phyloP scores from a whole-genome alignment of 306 rosid genomes.

The Trifolium dubium region DNA sequence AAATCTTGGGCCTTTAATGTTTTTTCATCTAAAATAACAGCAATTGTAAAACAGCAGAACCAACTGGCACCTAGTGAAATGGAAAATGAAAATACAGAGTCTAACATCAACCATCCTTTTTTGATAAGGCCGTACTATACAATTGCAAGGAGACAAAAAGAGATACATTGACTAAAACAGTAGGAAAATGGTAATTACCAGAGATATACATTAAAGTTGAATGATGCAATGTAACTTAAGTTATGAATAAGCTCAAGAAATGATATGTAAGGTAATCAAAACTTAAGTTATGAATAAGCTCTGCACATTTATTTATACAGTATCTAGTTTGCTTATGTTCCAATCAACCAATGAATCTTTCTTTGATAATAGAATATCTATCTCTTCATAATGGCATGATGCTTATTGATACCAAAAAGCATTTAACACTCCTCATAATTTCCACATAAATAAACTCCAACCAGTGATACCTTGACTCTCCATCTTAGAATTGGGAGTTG shows the following conservation, averaged over 20 bases:
- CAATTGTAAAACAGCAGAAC: slow-evolving; percentile 3
- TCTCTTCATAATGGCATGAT: slow-evolving; percentile 3
- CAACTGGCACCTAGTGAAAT: not conserved
- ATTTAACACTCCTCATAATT: slow-evolving; percentile 7
- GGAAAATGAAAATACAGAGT: slow-evolving; percentile 15
- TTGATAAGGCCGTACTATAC: not conserved
- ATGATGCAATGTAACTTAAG: not conserved
- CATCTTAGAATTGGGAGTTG: no score
- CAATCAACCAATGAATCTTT: not conserved
- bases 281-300: not conserved
- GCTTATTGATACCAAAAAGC: slow-evolving; percentile 6
- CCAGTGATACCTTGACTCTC: not conserved
- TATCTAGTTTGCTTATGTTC: slow-evolving; percentile 12
- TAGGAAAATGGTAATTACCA: not conserved
- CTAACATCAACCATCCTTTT: not conserved
- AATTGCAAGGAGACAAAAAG: not conserved
- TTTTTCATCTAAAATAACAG: not conserved
- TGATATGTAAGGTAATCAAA: slow-evolving; percentile 10
- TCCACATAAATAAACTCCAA: not conserved
- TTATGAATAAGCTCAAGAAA: not conserved
- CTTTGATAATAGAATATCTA: not conserved
- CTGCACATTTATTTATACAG: slow-evolving; percentile 1
- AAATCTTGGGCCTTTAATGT: not conserved
- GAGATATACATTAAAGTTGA: slow-evolving; percentile 2
- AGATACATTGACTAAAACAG: not conserved